These are phyloP conservation scores for Fraxinus sp. DNA, from an alignment of 305 asterid genomes.

Conservation along the genomic window DNA sequence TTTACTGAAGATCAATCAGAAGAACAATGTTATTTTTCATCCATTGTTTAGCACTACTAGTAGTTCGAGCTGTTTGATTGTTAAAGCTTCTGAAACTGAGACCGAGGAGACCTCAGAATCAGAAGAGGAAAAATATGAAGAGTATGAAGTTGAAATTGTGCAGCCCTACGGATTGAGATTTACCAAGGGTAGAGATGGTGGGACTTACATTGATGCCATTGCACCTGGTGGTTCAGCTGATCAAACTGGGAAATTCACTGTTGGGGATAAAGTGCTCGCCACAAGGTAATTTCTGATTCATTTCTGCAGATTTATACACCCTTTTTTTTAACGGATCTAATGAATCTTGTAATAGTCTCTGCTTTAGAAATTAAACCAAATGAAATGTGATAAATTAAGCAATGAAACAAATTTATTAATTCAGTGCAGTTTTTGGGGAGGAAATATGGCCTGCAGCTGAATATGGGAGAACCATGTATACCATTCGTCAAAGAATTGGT, in stretches of 20 bases:
- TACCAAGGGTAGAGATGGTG: constrained; percentile 88
- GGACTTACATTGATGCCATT: constrained; percentile 92
- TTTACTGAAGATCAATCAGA: constrained; percentile 40
- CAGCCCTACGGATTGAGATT: constrained; percentile 88
- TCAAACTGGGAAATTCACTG: constrained; percentile 70
- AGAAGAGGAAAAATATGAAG: constrained; percentile 43
- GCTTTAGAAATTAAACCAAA: background rate
- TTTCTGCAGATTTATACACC: background rate
- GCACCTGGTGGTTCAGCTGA: constrained; percentile 80
- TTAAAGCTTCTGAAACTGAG: constrained; percentile 52
- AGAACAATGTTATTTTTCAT: background rate
- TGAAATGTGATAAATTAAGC: constrained; percentile 21
- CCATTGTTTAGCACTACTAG: constrained; percentile 17
- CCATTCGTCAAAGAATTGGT: constrained; percentile 85
- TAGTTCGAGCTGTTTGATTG: constrained; percentile 22
- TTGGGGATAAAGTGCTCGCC: constrained; percentile 90
- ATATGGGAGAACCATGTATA: constrained; percentile 97
- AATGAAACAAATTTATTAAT: constrained; percentile 25
- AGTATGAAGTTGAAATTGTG: constrained; percentile 76
- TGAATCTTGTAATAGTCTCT: background rate
- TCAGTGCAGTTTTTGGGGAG: constrained; percentile 98
- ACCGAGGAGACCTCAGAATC: constrained; percentile 26
- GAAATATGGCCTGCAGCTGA: constrained; percentile 99
- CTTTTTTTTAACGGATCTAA: background rate
- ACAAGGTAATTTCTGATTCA: constrained; percentile 54